These are phyloP conservation scores for Penicillium argentinense DNA, from an alignment of 495 filamentous ascomycete species.

Conservation along the genomic window DNA sequence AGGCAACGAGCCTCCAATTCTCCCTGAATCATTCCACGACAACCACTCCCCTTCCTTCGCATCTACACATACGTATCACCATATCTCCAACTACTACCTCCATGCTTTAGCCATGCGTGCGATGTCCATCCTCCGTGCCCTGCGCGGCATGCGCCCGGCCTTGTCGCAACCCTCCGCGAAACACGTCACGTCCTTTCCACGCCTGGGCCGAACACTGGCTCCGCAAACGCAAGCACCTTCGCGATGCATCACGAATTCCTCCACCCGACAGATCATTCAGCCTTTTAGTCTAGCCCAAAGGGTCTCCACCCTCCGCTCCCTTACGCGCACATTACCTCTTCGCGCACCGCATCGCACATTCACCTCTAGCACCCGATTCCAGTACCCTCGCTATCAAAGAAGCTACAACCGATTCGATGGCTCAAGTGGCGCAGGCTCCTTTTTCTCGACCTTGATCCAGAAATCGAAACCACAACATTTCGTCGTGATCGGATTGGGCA, in stretches of 20 bases:
- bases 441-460: conserved; percentile 15
- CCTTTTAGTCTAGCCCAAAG: too few species aligned
- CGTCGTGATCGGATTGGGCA: conserved; percentile 29
- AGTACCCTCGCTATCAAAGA: conserved; percentile 3
- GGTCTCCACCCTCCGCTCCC: not conserved
- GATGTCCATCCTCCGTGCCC: not conserved
- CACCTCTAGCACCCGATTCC: conserved; percentile 10
- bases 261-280: too few species aligned
- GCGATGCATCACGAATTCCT: too few species aligned
- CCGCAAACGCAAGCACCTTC: too few species aligned
- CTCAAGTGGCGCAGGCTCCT: conserved; percentile 1
- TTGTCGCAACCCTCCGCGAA: conserved; percentile 4
- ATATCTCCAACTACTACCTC: not conserved
- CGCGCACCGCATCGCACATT: conserved; percentile 12
- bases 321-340: not conserved
- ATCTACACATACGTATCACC: too few species aligned
- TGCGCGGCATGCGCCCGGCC: conserved; percentile 2
- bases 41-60: too few species aligned
- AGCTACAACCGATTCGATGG: conserved; percentile 36
- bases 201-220: not conserved
- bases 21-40: too few species aligned
- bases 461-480: conserved; percentile 34
- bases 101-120: conserved; percentile 6
- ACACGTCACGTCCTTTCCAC: too few species aligned
- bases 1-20: too few species aligned